Evolutionary conservation across 495 filamentous ascomycete species (phyloP), one percentile per base, ranked within the genome.

Genomic region (Tuber microsphaerosporum): DNA sequence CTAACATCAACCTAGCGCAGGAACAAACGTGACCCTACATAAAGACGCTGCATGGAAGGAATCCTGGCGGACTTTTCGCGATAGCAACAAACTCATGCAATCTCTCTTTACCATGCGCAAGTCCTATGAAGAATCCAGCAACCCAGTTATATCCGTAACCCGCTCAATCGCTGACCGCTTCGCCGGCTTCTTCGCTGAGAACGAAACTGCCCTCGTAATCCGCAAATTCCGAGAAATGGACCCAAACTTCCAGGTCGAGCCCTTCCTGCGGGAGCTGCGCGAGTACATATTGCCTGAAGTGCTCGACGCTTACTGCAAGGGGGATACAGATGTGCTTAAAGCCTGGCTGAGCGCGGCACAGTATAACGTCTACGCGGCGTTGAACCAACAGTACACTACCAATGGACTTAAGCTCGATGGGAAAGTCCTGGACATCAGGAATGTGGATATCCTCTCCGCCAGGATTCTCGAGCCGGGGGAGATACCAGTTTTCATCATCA

Each of bases 211-310:
- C 22, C 90, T 88, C 87, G 95, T 99, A 4, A 94, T 99, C 86
- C 97, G 96, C 86, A 97, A 93, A 84, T 94, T 99, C 86, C 90
- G 94, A n/a, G 89, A 93, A 76, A 96, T 98, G 89, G 96, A 99
- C 80, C 96, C 95, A 19, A 90, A 86, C 74, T 99, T 99, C 87
- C 92, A 97, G 84, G 88, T 97, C 82, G 95, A 99, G 83, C 89
- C 92, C 0, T 99, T 97, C 87, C 85, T 97, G 48, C 90, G 91
- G 72, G 95, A 99, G 75, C 91, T 99, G 84, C 91, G 95, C 80
- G 96, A 98, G 85, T 99, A 98, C 84, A 98, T 98, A 76, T 88
- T 99, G 10, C 95, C 95, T 1, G 95, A 99, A 84, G 96, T 98
- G 5, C 89, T 99, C 12, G 95, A 99, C 80, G 96, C 96, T 8